Percentiles rank a stretch among this genome's conserved stretches.
phyloP scores from a whole-genome alignment of 192 early-diverging fungal genomes.

The Globomyces pollinis-pini region DNA sequence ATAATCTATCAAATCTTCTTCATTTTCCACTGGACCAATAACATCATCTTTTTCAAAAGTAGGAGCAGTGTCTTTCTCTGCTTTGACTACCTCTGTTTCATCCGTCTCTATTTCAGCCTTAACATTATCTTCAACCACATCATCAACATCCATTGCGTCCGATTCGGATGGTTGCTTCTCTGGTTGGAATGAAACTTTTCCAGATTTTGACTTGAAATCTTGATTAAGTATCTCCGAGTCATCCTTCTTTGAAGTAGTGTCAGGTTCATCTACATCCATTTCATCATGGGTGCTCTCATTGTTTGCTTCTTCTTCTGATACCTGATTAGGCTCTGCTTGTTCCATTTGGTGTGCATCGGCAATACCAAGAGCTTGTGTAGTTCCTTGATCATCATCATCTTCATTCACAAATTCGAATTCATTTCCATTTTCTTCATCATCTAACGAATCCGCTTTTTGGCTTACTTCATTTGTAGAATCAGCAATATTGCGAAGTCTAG shows the following conservation, averaged over 20 bases:
- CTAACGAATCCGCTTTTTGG: constrained; percentile 22
- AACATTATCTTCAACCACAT: constrained; percentile 25
- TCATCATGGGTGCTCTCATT: not conserved
- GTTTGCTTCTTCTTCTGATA: not conserved
- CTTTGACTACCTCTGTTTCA: not conserved
- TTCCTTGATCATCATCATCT: constrained; percentile 44
- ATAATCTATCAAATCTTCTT: constrained; percentile 43
- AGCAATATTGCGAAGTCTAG: constrained; percentile 66
- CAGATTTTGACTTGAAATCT: not conserved
- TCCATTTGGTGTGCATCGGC: constrained; percentile 54
- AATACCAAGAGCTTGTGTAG: constrained; percentile 63
- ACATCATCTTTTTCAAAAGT: constrained; percentile 12
- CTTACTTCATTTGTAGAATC: constrained; percentile 49
- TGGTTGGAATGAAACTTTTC: not conserved
- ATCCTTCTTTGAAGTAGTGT: no score
- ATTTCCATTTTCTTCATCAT: not conserved
- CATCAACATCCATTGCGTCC: constrained; percentile 24
- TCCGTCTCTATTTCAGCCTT: constrained; percentile 11
- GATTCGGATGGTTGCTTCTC: not conserved
- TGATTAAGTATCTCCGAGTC: no score
- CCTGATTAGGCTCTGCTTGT: not conserved
- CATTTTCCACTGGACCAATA: not conserved
- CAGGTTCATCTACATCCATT: not conserved
- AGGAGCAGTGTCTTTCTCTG: constrained; percentile 10
- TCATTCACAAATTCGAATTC: constrained; percentile 31